Conservation (phyloP, 208 protist species). For the Eutreptiella sp. region DNA sequence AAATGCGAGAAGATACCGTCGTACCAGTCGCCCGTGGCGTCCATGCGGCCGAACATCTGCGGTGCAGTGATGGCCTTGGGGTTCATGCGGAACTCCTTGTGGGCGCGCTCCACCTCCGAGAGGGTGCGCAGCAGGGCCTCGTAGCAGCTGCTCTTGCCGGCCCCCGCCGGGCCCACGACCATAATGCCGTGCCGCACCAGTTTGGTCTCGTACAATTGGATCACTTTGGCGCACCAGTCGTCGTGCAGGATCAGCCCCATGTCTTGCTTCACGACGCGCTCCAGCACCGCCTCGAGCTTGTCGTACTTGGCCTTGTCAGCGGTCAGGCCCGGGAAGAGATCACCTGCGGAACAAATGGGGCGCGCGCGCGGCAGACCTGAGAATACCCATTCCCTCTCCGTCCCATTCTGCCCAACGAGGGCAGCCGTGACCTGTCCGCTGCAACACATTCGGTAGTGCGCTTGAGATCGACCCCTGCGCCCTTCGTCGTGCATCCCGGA, state of each 20-base stretch:
- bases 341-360: too few species aligned
- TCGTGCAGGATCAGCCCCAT: slow-evolving; percentile 72
- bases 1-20: slow-evolving; percentile 88
- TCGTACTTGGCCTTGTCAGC: slow-evolving; percentile 78
- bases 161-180: slow-evolving; percentile 83
- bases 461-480: too few species aligned
- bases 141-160: slow-evolving; percentile 88
- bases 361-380: too few species aligned
- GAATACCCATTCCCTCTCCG: too few species aligned
- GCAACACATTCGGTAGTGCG: too few species aligned
- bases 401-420: background rate
- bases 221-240: slow-evolving; percentile 79
- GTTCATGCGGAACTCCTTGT: slow-evolving; percentile 87
- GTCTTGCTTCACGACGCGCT: slow-evolving; percentile 66
- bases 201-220: slow-evolving; percentile 91
- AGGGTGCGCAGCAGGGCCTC: slow-evolving; percentile 78
- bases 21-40: slow-evolving; percentile 86
- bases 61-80: slow-evolving; percentile 87
- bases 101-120: slow-evolving; percentile 58
- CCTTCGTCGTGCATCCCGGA: too few species aligned
- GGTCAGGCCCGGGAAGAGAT: slow-evolving; percentile 84
- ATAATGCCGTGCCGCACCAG: slow-evolving; percentile 89
- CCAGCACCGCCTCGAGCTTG: slow-evolving; percentile 81
- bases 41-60: slow-evolving; percentile 91
- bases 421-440: too few species aligned